Base-by-base conservation (phyloP, 2,329 filamentous ascomycete species). In the Ophiostoma quercus region DNA sequence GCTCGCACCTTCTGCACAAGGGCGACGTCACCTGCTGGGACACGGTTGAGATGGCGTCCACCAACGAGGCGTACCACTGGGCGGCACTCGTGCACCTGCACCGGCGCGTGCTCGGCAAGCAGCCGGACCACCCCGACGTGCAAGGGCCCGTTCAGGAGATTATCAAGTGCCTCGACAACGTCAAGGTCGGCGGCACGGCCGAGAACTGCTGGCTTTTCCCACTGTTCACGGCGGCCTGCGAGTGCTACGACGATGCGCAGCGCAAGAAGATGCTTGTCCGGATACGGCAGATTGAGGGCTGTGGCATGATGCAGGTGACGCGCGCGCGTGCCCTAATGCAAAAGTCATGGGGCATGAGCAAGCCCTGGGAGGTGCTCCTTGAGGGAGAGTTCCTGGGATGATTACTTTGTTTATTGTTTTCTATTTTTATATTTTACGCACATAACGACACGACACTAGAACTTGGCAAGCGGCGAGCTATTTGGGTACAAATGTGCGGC, bases 181-280 rank as follows among this genome's bases (percentile, higher is more conserved):
- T 95, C 67, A 81, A 87, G 14, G 80, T 83, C 14, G 89, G 90
- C 6, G 88, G 88, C 39, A 88, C 87, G 19, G 90, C 91, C 0
- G 92, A 94, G 78, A 88, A 87, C 9, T 92, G 90, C 75, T 80
- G 92, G 22, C 78, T 95, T 54, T 94, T 95, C 73, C 92, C 92
- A 0, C 88, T 95, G 79, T 95, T 95, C 78, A 91, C 90, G 0
- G 92, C 92, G 0, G 92, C 92, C 0, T 94, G 91, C 73, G 90
- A 95, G 77, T 87, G 88, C 0, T 80, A 80, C 69, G 84, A 88
- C 67, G 75, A 81, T 43, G 79, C 78, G 2, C 85, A 90, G 74
- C 82, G 88, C 67, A 79, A 80, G 32, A 83, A 86, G 75, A 86
- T 94, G 51, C 80, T 91, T 75, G 84, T 87, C 73, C 82, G 91